phyloP scores from a whole-genome alignment of 176 grass and related monocot species.

The Coix lacrymajobi region DNA sequence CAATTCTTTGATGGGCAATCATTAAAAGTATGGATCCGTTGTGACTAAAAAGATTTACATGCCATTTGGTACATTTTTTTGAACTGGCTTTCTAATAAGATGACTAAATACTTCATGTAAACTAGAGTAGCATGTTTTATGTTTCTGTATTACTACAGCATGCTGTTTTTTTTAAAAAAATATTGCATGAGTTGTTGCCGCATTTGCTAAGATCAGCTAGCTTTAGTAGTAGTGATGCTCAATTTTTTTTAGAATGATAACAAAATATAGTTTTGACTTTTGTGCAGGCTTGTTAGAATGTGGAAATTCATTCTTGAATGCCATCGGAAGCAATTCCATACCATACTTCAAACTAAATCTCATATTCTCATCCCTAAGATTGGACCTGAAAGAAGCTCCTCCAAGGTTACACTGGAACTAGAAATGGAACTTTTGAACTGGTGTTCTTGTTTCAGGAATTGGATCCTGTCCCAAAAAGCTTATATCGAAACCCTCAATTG shows the following conservation, averaged over 20 bases:
- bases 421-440: slow-evolving; percentile 86
- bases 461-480: slow-evolving; percentile 61
- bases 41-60: not conserved
- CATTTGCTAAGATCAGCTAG: not conserved
- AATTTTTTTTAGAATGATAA: not conserved
- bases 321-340: slow-evolving; percentile 74
- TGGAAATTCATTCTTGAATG: slow-evolving; percentile 79
- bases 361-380: slow-evolving; percentile 55
- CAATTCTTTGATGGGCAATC: not conserved
- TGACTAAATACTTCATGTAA: not conserved
- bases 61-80: not conserved
- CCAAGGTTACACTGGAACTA: slow-evolving; percentile 60
- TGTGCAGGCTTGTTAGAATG: slow-evolving; percentile 68
- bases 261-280: slow-evolving; percentile 3
- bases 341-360: slow-evolving; percentile 62
- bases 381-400: slow-evolving; percentile 39
- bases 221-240: not conserved
- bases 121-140: not conserved
- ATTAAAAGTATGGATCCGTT: not conserved
- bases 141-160: not conserved
- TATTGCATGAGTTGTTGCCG: not conserved
- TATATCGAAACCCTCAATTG: slow-evolving; percentile 74
- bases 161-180: not conserved
- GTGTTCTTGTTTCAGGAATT: slow-evolving; percentile 78
- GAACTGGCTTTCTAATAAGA: not conserved